Evolutionary conservation across 2,329 filamentous ascomycete genomes (phyloP).

Genomic region (Aspergillus ustus): DNA sequence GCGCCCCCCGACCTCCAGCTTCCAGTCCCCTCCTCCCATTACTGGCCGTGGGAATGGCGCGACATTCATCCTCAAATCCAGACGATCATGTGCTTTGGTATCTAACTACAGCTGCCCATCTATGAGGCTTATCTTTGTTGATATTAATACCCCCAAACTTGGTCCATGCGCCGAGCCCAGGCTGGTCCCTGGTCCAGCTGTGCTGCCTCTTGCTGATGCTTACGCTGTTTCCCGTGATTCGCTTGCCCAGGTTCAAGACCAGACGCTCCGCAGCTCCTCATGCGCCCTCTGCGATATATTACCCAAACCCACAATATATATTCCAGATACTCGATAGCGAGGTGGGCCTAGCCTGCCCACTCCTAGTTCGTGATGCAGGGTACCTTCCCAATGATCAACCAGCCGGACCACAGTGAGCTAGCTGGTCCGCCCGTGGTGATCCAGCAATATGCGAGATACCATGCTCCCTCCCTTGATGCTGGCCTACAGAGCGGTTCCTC

Average conservation of each 20-base stretch:
- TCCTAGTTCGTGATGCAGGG: slow-evolving; percentile 34
- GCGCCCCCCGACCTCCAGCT: slow-evolving; percentile 29
- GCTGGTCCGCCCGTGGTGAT: slow-evolving; percentile 34
- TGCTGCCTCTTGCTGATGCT: slow-evolving; percentile 8
- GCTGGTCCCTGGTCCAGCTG: slow-evolving; percentile 24
- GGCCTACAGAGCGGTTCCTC: slow-evolving; percentile 44
- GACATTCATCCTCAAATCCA: slow-evolving; percentile 9
- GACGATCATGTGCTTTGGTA: slow-evolving; percentile 11
- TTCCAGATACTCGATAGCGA: neutral
- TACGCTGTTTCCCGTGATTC: slow-evolving; percentile 11
- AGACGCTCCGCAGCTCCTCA: slow-evolving; percentile 10
- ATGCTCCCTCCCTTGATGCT: slow-evolving; percentile 37
- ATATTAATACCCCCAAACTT: neutral
- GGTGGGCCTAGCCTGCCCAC: neutral
- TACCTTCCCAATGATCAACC: slow-evolving; percentile 38
- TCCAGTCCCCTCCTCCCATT: slow-evolving; percentile 19
- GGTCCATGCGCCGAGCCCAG: slow-evolving; percentile 23
- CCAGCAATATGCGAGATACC: slow-evolving; percentile 46
- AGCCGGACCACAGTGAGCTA: slow-evolving; percentile 32
- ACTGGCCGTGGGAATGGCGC: slow-evolving; percentile 22
- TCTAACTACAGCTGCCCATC: slow-evolving; percentile 14
- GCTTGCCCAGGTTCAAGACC: slow-evolving; percentile 1
- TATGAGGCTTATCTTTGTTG: slow-evolving; percentile 14
- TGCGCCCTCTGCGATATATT: slow-evolving; percentile 6
- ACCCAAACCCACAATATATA: neutral